Base-by-base conservation (phyloP, 371 early-diverging fungal species). In the Mortierella sp. region DNA sequence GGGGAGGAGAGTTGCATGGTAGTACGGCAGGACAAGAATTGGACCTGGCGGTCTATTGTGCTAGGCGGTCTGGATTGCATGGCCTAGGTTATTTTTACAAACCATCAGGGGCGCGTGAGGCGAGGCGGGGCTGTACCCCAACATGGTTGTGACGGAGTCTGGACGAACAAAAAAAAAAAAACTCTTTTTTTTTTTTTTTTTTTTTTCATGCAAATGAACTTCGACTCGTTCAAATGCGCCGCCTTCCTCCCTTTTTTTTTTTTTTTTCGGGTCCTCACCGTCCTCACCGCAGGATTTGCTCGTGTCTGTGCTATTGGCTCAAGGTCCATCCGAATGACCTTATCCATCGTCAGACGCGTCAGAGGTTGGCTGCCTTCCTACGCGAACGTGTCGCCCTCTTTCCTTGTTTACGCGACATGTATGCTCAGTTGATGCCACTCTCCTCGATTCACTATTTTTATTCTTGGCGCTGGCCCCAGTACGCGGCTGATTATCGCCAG, bases 281-380 rank as follows among this genome's bases (percentile, higher is more conserved):
- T n/a, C 58, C 26, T 26, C 16, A 57, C 15, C 29, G 23, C 68
- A 85, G 87, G 72, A 86, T 86, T 19, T 85, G 86, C 57, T 68
- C 63, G 4, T 80, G 86, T 23, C 75, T 86, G 19, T 68, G 69
- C 23, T 69, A 81, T 9, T 89, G 89, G 89, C 62, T 87, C 52
- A 83, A 81, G 30, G 68, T 82, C 19, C 84, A 87, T 57, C 87
- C 87, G 72, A 86, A 86, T 45, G 89, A 89, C 57, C 84, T 89
- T 47, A 72, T 83, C 37, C 82, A 85, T 61, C 68, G 81, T 21
- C 84, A 82, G 25, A 84, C 89, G 25, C 77, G 89, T 23, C 81
- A 84, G 43, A 57, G 72, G n/a, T 60, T 88, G 50, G 83, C 83
- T 30, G 57, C 75, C 12, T 87, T 87, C 70, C 62, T 87, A 53